A percentile compares a stretch with the other conserved stretches of the same genome.
Evolutionary conservation across 2,329 filamentous ascomycete genomes (phyloP).

Genomic region (Penicillium freii): DNA sequence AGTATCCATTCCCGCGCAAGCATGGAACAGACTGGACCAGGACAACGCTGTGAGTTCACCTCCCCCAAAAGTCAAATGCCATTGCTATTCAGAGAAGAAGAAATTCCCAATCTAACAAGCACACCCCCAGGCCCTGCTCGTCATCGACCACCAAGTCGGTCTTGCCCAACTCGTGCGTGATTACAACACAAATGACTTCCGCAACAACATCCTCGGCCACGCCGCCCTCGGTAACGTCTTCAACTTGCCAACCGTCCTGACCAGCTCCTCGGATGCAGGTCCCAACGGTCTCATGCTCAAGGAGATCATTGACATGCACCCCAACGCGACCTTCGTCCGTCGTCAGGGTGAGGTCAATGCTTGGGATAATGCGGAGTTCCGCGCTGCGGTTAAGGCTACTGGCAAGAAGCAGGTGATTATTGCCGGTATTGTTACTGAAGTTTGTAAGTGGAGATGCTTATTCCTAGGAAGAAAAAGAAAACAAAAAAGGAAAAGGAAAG

Average conservation of each 20-base stretch:
- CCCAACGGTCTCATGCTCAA: slow-evolving; percentile 70
- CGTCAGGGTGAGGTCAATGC: slow-evolving; percentile 72
- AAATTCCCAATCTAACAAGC: neutral
- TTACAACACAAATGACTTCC: slow-evolving; percentile 63
- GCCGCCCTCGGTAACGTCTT: slow-evolving; percentile 65
- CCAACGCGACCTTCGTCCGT: slow-evolving; percentile 62
- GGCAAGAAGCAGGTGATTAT: slow-evolving; percentile 69
- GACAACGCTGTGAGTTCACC: slow-evolving; percentile 22
- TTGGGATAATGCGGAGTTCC: slow-evolving; percentile 72
- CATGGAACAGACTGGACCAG: slow-evolving; percentile 30
- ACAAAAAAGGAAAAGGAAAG: neutral
- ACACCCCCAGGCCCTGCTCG: slow-evolving; percentile 23
- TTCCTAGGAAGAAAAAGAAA: neutral
- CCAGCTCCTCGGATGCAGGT: slow-evolving; percentile 66
- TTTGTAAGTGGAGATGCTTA: slow-evolving; percentile 50
- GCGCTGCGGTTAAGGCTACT: slow-evolving; percentile 61
- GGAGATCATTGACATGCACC: slow-evolving; percentile 67
- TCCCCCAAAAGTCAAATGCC: too few relatives aligned
- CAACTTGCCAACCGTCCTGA: slow-evolving; percentile 66
- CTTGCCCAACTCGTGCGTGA: slow-evolving; percentile 57
- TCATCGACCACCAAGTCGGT: slow-evolving; percentile 38
- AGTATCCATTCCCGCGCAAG: slow-evolving; percentile 18
- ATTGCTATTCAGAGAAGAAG: too few relatives aligned
- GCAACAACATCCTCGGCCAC: slow-evolving; percentile 66
- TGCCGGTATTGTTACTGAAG: slow-evolving; percentile 70